phyloP scores from a whole-genome alignment of 495 filamentous ascomycete genomes.

The Aspergillus sclerotioniger region DNA sequence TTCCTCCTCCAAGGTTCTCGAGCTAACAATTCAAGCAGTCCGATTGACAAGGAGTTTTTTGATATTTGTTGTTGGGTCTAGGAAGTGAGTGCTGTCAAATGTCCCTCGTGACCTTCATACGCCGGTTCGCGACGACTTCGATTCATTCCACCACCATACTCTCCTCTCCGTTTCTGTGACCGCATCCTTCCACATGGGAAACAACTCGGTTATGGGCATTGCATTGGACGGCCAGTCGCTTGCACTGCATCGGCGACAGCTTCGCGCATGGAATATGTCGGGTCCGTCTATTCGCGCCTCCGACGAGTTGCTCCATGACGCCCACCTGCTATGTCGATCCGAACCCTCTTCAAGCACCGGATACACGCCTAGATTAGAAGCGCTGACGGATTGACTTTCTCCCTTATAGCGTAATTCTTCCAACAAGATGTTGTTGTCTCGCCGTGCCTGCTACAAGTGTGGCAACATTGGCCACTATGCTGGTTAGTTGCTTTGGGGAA shows the following conservation, averaged over 20 bases:
- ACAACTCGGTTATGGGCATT: not conserved
- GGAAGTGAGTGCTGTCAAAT: slow-evolving; percentile 31
- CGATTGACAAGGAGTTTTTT: slow-evolving; percentile 20
- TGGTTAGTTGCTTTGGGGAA: slow-evolving; percentile 46
- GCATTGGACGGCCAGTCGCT: not conserved
- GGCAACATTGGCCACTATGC: slow-evolving; percentile 99
- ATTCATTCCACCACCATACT: not conserved
- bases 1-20: slow-evolving; percentile 36
- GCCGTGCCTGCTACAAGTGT: slow-evolving; percentile 99
- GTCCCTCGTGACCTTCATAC: slow-evolving; percentile 11
- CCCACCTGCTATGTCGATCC: not conserved
- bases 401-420: slow-evolving; percentile 13
- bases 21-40: slow-evolving; percentile 27
- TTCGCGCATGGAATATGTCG: not conserved
- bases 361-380: slow-evolving; percentile 10
- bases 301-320: not conserved
- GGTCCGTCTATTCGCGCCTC: not conserved
- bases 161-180: not conserved
- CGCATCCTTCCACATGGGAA: not conserved
- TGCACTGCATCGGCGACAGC: not conserved
- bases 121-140: slow-evolving; percentile 7
- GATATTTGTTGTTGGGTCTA: slow-evolving; percentile 10
- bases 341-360: not conserved
- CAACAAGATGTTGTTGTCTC: slow-evolving; percentile 87
- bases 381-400: slow-evolving; percentile 16